Conservation (phyloP, 2,329 filamentous ascomycete genomes). For the Botryosphaeria dothidea region DNA sequence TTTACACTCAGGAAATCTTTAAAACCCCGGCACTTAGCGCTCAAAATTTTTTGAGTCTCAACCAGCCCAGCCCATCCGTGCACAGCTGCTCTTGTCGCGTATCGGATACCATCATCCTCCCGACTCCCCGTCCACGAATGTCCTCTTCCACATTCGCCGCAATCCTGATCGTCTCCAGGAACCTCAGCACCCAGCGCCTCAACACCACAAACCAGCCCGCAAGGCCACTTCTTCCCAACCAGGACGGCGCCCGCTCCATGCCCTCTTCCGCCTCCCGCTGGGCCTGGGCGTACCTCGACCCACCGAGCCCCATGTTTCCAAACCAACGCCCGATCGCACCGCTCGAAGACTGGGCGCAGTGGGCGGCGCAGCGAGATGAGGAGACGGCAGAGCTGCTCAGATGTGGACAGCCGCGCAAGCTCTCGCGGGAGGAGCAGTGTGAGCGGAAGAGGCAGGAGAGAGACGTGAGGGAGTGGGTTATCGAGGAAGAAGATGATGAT, state of each 20-base stretch:
- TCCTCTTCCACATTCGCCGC: no score
- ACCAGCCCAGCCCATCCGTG: no score
- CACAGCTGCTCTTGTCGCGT: no score
- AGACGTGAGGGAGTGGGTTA: neutral
- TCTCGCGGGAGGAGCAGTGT: neutral
- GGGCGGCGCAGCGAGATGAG: neutral
- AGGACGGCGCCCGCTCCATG: no score
- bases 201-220: neutral
- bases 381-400: neutral
- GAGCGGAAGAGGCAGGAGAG: neutral
- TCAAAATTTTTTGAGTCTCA: no score
- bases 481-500: neutral
- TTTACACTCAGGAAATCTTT: neutral
- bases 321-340: neutral
- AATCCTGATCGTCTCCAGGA: no score
- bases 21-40: neutral
- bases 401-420: neutral
- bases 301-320: neutral
- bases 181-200: no score
- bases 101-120: no score
- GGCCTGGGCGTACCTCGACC: neutral
- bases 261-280: neutral
- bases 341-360: neutral
- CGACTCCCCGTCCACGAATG: no score
- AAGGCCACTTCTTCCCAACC: neutral